Conservation (phyloP, 169 alveolate genomes). For the Miamiensis avidus region DNA sequence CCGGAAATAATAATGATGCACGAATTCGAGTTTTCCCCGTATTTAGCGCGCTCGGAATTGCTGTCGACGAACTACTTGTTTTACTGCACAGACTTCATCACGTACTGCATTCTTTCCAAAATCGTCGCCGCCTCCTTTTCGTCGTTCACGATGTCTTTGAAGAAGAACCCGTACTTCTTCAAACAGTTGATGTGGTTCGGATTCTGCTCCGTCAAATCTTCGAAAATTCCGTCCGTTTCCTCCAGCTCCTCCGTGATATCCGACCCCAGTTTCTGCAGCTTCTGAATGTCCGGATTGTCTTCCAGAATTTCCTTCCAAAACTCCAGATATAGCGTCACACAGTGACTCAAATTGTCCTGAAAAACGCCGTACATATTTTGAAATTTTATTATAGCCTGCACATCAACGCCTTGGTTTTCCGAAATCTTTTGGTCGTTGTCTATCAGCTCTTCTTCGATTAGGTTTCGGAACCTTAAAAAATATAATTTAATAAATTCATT, state of each 20-base stretch:
- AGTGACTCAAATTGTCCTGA: neutral
- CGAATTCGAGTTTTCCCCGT: constrained; percentile 49
- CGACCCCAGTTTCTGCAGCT: constrained; percentile 13
- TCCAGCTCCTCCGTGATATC: neutral
- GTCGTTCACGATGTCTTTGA: constrained; percentile 42
- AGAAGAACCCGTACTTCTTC: constrained; percentile 39
- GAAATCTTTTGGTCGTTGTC: neutral
- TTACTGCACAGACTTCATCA: constrained; percentile 6
- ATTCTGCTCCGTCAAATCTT: constrained; percentile 17
- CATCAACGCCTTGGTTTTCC: neutral
- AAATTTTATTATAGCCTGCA: neutral
- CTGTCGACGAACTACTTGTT: constrained; percentile 26
- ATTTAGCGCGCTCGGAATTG: constrained; percentile 42
- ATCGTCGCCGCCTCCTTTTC: constrained; percentile 42
- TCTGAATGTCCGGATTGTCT: constrained; percentile 45
- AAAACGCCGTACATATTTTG: neutral
- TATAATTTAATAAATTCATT: no score
- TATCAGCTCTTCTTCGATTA: neutral
- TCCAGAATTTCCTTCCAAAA: constrained; percentile 49
- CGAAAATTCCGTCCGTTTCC: neutral
- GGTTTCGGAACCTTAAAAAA: no score
- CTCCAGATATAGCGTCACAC: constrained; percentile 31
- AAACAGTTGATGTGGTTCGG: constrained; percentile 39
- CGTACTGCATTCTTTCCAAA: constrained; percentile 28
- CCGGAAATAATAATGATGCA: constrained; percentile 46